Conservation (phyloP, 2,329 filamentous ascomycete genomes). For the Cryphonectria japonica region DNA sequence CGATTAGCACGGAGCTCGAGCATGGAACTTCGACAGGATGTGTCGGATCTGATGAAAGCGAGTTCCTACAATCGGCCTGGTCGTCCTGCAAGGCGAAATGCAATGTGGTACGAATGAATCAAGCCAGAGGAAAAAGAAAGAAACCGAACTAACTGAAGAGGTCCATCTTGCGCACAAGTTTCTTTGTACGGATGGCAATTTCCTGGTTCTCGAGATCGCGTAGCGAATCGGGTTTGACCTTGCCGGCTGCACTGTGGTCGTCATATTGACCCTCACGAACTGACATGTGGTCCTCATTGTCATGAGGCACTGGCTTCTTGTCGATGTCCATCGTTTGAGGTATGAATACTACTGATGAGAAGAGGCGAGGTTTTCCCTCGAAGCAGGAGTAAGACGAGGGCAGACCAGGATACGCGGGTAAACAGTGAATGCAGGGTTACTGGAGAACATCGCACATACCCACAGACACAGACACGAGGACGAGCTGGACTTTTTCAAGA, state of each 20-base stretch:
- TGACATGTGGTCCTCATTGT: conserved; percentile 24
- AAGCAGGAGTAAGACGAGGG: neutral
- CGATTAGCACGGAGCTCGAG: neutral
- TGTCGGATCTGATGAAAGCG: neutral
- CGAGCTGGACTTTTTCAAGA: neutral
- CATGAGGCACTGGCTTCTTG: conserved; percentile 18
- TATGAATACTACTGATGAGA: neutral
- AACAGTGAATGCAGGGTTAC: neutral
- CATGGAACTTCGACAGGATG: neutral
- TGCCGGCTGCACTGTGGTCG: conserved; percentile 4
- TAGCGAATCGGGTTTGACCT: conserved; percentile 25
- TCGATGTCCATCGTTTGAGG: conserved; percentile 19
- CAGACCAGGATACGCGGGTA: neutral
- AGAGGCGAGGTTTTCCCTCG: neutral
- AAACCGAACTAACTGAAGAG: conserved; percentile 5
- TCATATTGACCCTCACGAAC: conserved; percentile 26
- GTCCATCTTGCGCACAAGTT: conserved; percentile 29
- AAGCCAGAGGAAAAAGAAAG: neutral
- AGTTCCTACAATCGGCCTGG: neutral
- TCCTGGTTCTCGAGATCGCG: conserved; percentile 17
- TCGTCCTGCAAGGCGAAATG: neutral
- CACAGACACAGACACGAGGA: neutral
- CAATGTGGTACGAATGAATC: neutral
- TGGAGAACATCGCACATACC: neutral
- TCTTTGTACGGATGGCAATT: conserved; percentile 26